Evolutionary conservation across 306 rosid genomes (phyloP), one percentile per base, ranked within the genome.

Genomic region (Coriaria nepalensis): DNA sequence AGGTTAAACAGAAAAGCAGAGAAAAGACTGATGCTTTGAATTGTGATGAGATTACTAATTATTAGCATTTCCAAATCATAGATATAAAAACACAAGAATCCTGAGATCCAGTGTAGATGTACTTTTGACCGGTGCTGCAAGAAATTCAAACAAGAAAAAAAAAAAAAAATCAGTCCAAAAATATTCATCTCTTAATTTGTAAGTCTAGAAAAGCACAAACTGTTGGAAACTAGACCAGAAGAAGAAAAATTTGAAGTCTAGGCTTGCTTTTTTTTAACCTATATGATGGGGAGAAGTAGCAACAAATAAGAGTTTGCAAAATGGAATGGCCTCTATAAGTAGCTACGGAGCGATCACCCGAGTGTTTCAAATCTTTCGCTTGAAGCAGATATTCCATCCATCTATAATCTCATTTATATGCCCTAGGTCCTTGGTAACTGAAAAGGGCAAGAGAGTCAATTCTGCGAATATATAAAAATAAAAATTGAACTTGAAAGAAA

Each of bases 111-210:
- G 95, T 84, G 74, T 81, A 90, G 53, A 90, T 90, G 82, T 79
- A 90, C 73, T 90, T 84, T 63, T 79, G 97, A 50, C 94, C 97
- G 5, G 95, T 90, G 82, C 95, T 90, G 95, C 84, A 74, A 74
- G 37, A 33, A 33, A 5, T 45, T 35, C 57, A 20, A 42, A 58
- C 2, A 2, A 0, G 39, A 36, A 12, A 14, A 9, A 33, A 35
- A 38, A 9, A 7, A 43, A 34, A 7, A 4, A 57, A 33, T 33
- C 29, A 20, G 29, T 20, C 29, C 29, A 1, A 20, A 20, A 20
- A 20, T 20, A 20, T 20, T 20, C 29, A 20, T 20, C 29, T 20
- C 29, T 20, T 20, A 20, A 20, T 20, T 20, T 20, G 29, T 20
- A 20, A n/a, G 35, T 14, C 34, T 38, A 37, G 8, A 36, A 37